Evolutionary conservation across 352 stramenopile genomes (phyloP), one percentile per base, ranked within the genome.

Genomic region (Phytophthora pinifolia): DNA sequence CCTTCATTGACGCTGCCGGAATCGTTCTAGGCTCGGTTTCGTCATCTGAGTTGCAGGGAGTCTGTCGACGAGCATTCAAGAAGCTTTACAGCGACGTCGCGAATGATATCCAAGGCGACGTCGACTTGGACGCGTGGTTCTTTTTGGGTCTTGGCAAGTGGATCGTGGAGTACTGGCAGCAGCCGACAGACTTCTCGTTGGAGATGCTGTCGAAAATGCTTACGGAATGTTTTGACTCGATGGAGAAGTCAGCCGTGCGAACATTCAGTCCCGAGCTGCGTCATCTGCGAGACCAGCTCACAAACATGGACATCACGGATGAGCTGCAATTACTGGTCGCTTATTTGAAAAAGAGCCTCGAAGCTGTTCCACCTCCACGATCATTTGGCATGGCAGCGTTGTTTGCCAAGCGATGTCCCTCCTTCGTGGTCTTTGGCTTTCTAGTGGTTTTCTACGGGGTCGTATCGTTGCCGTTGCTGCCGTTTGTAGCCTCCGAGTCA

Each of bases 121-220:
- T 88, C 35, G 76, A 87, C 38, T 54, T 92, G 10, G 82, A 92
- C 59, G 60, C 68, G 25, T 81, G 69, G 66, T 92, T 92, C 52
- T 63, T 92, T 44, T 53, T 93, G 44, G 72, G 77, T 9, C 54
- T 93, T 12, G 68, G 60, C 27, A 83, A 83, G 32, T 93, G 83
- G 80, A 48, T 83, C 9, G 69, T 89, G 30, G 76, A 91, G 53
- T 92, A 89, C 52, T 92, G 80, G 83, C 83, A 91, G 45, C 80
- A 90, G 22, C 83, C 78, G 15, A 89, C 80, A 3, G 67, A 80
- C n/a, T 86, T 90, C 56, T 88, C 81, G 34, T 47, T 88, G 31
- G 76, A 86, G 39, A 83, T 88, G 79, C 64, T 92, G 27, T 67
- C 65, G 17, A 63, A 67, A 32, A 86, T 86, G 73, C 55, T 90